Conservation (phyloP, 73 alveolate genomes). For the Paraurostyla sp. region DNA sequence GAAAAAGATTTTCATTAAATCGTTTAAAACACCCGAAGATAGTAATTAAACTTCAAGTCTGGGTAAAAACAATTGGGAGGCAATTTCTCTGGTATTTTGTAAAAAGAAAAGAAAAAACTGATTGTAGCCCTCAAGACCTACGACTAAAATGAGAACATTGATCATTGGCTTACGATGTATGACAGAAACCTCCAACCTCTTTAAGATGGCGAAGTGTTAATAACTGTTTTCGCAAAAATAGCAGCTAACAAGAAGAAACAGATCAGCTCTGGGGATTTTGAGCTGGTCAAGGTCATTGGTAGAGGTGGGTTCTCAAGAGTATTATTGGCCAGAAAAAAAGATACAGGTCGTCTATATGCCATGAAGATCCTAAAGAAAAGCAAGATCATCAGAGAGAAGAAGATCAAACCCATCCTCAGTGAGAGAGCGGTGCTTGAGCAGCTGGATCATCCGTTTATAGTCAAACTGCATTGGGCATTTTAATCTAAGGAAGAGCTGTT, state of each 20-base stretch:
- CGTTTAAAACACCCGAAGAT: conserved; percentile 6
- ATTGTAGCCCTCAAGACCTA: conserved; percentile 73
- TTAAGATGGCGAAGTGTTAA: conserved; percentile 44
- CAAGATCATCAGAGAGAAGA: conserved; percentile 67
- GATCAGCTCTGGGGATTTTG: conserved; percentile 72
- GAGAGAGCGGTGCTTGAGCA: conserved; percentile 56
- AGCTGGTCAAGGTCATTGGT: conserved; percentile 74
- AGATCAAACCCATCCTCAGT: conserved; percentile 60
- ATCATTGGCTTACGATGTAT: conserved; percentile 66
- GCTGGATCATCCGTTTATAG: conserved; percentile 77
- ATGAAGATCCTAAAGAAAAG: conserved; percentile 79
- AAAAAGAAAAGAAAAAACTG: conserved; percentile 52
- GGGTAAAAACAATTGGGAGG: background rate
- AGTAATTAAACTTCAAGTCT: conserved; percentile 22
- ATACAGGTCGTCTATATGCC: conserved; percentile 75
- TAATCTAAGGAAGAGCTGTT: conserved; percentile 73
- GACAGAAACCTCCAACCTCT: conserved; percentile 64
- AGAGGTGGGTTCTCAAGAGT: conserved; percentile 76
- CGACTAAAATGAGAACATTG: conserved; percentile 60
- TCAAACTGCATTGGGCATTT: conserved; percentile 84
- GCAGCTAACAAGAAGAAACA: conserved; percentile 41
- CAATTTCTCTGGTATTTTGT: background rate
- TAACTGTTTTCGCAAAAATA: conserved; percentile 63
- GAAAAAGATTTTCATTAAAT: conserved; percentile 51
- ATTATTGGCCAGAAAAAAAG: conserved; percentile 71